Evolutionary conservation across 306 rosid genomes (phyloP).

Genomic region (Casuarina equisetifolia): DNA sequence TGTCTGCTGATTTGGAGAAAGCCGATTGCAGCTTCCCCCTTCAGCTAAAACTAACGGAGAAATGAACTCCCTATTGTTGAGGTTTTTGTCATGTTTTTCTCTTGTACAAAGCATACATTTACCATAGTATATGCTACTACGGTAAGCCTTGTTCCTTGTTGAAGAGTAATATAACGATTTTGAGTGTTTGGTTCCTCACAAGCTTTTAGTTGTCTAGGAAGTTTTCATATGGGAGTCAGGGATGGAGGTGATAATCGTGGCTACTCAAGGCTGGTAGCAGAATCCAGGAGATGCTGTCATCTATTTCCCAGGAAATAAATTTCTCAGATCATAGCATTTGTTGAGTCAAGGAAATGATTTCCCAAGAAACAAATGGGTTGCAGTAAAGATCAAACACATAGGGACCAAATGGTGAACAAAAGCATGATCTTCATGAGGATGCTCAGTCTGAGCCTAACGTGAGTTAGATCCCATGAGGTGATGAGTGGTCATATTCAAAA

Average conservation of each 20-base stretch:
- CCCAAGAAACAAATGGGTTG: neutral
- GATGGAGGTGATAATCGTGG: neutral
- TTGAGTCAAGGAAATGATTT: neutral
- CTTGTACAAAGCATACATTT: neutral
- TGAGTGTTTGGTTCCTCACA: neutral
- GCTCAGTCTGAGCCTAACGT: too few relatives aligned
- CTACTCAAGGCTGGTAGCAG: neutral
- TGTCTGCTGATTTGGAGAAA: conserved; percentile 33
- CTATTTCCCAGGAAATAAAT: neutral
- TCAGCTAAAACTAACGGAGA: conserved; percentile 12
- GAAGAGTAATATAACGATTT: neutral
- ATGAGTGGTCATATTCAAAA: neutral
- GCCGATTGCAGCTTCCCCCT: conserved; percentile 25
- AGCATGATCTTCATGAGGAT: too few relatives aligned
- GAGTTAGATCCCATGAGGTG: too few relatives aligned
- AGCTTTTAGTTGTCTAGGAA: neutral
- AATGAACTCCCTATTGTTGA: neutral
- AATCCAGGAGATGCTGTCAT: neutral
- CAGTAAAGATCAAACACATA: too few relatives aligned
- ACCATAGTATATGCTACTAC: neutral
- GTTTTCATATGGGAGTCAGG: neutral
- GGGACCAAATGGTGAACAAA: too few relatives aligned
- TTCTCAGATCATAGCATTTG: neutral
- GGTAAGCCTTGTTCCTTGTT: neutral
- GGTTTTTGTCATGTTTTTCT: neutral